These are phyloP conservation scores for Eucalyptus grandis DNA, from an alignment of 345 rosid species.

Conservation along the genomic window DNA sequence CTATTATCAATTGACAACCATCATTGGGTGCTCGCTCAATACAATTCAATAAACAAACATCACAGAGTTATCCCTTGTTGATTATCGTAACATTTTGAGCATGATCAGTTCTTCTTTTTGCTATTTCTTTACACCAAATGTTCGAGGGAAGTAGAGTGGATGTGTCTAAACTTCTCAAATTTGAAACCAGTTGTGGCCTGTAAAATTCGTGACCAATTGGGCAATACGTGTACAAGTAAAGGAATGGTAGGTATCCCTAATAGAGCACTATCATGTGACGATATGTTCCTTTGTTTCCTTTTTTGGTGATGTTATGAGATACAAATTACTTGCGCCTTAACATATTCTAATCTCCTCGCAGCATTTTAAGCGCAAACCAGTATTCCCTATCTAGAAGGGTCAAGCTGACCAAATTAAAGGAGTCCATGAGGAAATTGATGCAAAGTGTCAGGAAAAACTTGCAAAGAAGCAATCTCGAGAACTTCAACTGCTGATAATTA, in stretches of 20 bases:
- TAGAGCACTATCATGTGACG: neutral
- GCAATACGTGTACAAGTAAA: slow-evolving; percentile 36
- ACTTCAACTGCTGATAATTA: slow-evolving; percentile 47
- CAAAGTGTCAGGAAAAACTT: neutral
- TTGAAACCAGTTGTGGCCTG: neutral
- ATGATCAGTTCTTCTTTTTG: neutral
- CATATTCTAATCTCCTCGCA: neutral
- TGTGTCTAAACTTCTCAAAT: slow-evolving; percentile 33
- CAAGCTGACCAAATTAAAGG: slow-evolving; percentile 22
- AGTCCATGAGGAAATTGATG: slow-evolving; percentile 18
- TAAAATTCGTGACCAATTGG: slow-evolving; percentile 28
- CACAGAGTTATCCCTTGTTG: neutral
- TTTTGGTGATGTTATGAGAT: neutral
- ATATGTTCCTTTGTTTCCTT: neutral
- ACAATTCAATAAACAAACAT: too few species aligned
- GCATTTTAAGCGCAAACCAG: slow-evolving; percentile 19
- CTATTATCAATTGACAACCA: neutral
- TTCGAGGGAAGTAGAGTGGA: slow-evolving; percentile 44
- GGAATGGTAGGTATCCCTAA: slow-evolving; percentile 43
- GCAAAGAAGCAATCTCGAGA: neutral
- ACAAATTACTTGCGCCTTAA: neutral
- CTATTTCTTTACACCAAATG: slow-evolving; percentile 41
- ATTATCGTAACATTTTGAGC: neutral
- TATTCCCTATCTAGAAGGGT: slow-evolving; percentile 8
- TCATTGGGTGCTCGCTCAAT: neutral